phyloP scores from a whole-genome alignment of 192 early-diverging fungal species.

The Umbelopsis vinacea region DNA sequence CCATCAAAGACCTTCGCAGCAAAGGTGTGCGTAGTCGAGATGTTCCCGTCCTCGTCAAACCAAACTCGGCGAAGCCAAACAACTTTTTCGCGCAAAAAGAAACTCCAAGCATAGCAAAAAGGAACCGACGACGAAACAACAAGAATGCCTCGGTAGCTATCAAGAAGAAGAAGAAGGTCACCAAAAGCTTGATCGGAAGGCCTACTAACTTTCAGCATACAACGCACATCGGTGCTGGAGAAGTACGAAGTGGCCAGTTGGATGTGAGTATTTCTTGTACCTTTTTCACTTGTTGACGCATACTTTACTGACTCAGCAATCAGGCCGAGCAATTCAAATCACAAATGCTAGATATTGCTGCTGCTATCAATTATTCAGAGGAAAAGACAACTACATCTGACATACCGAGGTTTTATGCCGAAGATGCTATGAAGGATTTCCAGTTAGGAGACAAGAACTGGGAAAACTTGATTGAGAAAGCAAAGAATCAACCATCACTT shows the following conservation, averaged over 20 bases:
- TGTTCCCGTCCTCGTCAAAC: neutral
- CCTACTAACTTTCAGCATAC: slow-evolving; percentile 32
- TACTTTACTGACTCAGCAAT: neutral
- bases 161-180: slow-evolving; percentile 24
- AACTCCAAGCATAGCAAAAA: slow-evolving; percentile 4
- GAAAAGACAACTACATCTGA: neutral
- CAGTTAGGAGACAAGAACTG: slow-evolving; percentile 12
- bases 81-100: slow-evolving; percentile 19
- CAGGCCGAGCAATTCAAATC: slow-evolving; percentile 3
- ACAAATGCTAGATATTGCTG: slow-evolving; percentile 21
- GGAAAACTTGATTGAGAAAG: slow-evolving; percentile 15
- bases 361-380: slow-evolving; percentile 13
- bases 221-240: slow-evolving; percentile 22
- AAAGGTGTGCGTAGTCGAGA: neutral
- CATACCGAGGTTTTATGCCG: neutral
- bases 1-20: neutral
- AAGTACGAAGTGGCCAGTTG: slow-evolving; percentile 6
- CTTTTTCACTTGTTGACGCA: neutral
- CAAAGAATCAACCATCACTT: slow-evolving; percentile 13
- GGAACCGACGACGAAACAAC: slow-evolving; percentile 19
- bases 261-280: slow-evolving; percentile 15
- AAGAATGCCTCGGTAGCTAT: slow-evolving; percentile 10
- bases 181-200: slow-evolving; percentile 31
- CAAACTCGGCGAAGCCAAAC: slow-evolving; percentile 10
- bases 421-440: slow-evolving; percentile 5